Evolutionary conservation across 768 basidiomycete genomes (phyloP).

Genomic region (Sarcodon sp.): DNA sequence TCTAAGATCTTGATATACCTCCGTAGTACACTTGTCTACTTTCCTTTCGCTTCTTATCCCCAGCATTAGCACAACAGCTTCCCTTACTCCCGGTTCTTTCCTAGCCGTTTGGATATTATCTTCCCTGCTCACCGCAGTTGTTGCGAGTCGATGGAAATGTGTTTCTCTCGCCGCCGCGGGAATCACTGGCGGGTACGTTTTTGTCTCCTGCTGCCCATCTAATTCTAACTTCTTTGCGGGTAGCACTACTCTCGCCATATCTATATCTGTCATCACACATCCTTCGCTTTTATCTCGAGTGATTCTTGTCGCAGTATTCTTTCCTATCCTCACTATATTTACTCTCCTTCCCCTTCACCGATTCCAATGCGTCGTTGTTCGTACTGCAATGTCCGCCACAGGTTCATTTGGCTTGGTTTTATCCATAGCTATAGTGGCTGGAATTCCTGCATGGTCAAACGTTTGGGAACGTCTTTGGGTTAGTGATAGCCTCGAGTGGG

Average conservation of each 20-base stretch:
- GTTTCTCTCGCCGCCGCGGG: conserved; percentile 34
- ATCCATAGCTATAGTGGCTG: conserved; percentile 39
- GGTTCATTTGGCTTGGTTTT: conserved; percentile 46
- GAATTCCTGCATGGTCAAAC: conserved; percentile 41
- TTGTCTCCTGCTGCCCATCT: not conserved
- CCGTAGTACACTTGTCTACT: conserved; percentile 42
- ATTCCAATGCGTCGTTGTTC: conserved; percentile 32
- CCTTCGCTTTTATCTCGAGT: conserved; percentile 36
- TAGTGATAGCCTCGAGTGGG: conserved; percentile 36
- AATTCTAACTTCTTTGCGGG: conserved; percentile 1
- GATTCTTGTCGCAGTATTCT: conserved; percentile 24
- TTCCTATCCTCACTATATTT: conserved; percentile 24
- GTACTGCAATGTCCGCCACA: conserved; percentile 36
- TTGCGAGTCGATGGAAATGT: conserved; percentile 43
- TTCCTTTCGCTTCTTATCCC: conserved; percentile 48
- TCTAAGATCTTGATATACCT: not conserved
- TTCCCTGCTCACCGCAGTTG: conserved; percentile 29
- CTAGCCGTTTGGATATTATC: conserved; percentile 48
- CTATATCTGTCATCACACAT: conserved; percentile 40
- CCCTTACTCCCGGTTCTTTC: conserved; percentile 37
- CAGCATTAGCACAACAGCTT: conserved; percentile 28
- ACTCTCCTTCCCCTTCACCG: conserved; percentile 31
- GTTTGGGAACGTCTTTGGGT: conserved; percentile 53
- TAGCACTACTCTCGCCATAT: conserved; percentile 34
- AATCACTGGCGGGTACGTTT: conserved; percentile 40